Conservation (phyloP, 345 rosid genomes). For the Bretschneidera sinensis region DNA sequence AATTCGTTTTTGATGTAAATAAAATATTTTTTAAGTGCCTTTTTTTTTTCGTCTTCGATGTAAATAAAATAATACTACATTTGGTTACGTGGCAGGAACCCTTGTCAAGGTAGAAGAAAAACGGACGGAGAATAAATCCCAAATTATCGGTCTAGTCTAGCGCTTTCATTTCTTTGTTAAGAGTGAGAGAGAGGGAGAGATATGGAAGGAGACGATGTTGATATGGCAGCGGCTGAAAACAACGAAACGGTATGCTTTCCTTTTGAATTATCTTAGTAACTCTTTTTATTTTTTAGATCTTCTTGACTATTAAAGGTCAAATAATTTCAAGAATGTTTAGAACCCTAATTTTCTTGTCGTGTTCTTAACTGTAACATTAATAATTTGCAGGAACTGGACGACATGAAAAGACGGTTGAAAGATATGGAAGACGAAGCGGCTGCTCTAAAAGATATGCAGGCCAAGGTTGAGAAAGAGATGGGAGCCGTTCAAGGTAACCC, state of each 20-base stretch:
- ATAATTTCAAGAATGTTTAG: not conserved
- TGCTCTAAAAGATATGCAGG: slow-evolving; percentile 56
- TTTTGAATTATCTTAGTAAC: too few relatives aligned
- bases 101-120: too few relatives aligned
- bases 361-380: not conserved
- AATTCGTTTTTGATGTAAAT: too few relatives aligned
- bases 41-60: too few relatives aligned
- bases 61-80: too few relatives aligned
- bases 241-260: slow-evolving; percentile 33
- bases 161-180: not conserved
- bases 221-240: slow-evolving; percentile 32
- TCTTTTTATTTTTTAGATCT: not conserved
- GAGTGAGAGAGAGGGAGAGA: slow-evolving; percentile 4
- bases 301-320: not conserved
- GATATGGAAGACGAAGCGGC: slow-evolving; percentile 65
- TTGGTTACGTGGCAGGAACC: not conserved
- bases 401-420: slow-evolving; percentile 48
- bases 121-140: not conserved
- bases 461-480: slow-evolving; percentile 55
- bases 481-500: slow-evolving; percentile 34
- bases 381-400: slow-evolving; percentile 40
- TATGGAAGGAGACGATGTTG: slow-evolving; percentile 35
- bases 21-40: too few relatives aligned
- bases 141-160: not conserved
- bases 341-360: slow-evolving; percentile 9